Conservation (phyloP, 176 grass and related monocot species). For the Rhipidocladum racemiflorum region DNA sequence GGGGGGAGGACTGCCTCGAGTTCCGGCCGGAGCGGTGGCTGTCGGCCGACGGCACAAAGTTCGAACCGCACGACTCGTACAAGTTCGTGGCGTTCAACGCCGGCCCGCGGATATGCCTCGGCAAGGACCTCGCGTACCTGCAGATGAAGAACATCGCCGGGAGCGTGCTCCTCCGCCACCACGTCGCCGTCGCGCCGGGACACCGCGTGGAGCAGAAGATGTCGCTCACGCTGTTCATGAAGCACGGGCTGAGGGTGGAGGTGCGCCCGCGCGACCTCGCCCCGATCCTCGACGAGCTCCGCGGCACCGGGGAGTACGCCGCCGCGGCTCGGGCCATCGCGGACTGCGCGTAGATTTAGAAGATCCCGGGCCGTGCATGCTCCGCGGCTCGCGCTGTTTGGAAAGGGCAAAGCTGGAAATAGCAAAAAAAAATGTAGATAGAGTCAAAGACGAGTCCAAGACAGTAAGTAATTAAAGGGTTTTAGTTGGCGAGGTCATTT, state of each 20-base stretch:
- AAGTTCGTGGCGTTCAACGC: constrained; percentile 96
- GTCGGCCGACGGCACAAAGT: constrained; percentile 58
- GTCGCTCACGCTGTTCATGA: constrained; percentile 99
- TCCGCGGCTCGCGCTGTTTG: neutral
- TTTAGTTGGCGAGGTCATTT: constrained; percentile 12
- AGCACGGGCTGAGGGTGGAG: constrained; percentile 77
- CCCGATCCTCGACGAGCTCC: constrained; percentile 37
- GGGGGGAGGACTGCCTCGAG: constrained; percentile 87
- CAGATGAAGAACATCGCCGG: constrained; percentile 97
- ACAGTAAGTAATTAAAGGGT: constrained; percentile 26
- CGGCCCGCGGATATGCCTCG: constrained; percentile 86
- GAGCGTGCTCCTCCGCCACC: constrained; percentile 74
- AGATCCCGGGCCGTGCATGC: constrained; percentile 5
- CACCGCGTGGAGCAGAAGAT: constrained; percentile 98
- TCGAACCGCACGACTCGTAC: constrained; percentile 75
- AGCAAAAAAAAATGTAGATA: constrained; percentile 36
- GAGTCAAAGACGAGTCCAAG: constrained; percentile 17
- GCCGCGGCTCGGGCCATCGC: constrained; percentile 12
- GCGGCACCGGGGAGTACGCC: constrained; percentile 1
- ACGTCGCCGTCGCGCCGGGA: constrained; percentile 62
- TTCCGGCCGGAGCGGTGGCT: constrained; percentile 91
- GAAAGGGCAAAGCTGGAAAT: neutral
- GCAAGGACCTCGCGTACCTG: constrained; percentile 95
- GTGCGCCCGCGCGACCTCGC: constrained; percentile 60
- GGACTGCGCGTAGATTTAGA: constrained; percentile 43